These are phyloP conservation scores for Mycena vulgaris DNA, from an alignment of 768 basidiomycete genomes.

Conservation along the genomic window DNA sequence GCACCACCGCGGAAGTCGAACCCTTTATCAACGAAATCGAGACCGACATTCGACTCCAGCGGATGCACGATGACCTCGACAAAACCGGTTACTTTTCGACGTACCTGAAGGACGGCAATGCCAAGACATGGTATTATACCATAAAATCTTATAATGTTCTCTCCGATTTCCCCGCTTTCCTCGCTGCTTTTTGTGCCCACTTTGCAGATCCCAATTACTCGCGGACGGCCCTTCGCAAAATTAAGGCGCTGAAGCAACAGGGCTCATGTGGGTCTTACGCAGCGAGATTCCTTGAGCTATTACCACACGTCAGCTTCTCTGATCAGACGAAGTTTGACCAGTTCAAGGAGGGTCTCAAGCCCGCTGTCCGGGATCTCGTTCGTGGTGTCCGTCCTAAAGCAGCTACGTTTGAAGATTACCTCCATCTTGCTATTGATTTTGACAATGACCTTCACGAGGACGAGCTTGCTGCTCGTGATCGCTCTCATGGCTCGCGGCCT, in stretches of 20 bases:
- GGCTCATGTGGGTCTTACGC: conserved; percentile 38
- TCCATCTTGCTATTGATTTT: conserved; percentile 3
- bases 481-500: not conserved
- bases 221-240: conserved; percentile 20
- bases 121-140: conserved; percentile 21
- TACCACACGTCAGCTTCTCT: conserved; percentile 35
- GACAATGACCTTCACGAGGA: conserved; percentile 17
- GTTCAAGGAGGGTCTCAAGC: conserved; percentile 18
- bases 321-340: conserved; percentile 16
- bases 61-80: conserved; percentile 18
- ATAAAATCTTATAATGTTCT: conserved; percentile 21
- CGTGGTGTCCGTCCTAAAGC: not conserved
- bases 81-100: conserved; percentile 30
- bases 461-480: not conserved
- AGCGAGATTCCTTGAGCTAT: conserved; percentile 34
- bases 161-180: conserved; percentile 20
- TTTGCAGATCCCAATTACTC: conserved; percentile 34
- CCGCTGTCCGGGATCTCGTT: not conserved
- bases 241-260: conserved; percentile 34
- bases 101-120: conserved; percentile 33
- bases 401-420: conserved; percentile 2
- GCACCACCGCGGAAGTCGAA: conserved; percentile 24
- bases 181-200: conserved; percentile 24
- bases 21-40: conserved; percentile 38
- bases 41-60: conserved; percentile 26